Evolutionary conservation across 106 monocot species (phyloP), one percentile per base, ranked within the genome.

Genomic region (Allium cepa): DNA sequence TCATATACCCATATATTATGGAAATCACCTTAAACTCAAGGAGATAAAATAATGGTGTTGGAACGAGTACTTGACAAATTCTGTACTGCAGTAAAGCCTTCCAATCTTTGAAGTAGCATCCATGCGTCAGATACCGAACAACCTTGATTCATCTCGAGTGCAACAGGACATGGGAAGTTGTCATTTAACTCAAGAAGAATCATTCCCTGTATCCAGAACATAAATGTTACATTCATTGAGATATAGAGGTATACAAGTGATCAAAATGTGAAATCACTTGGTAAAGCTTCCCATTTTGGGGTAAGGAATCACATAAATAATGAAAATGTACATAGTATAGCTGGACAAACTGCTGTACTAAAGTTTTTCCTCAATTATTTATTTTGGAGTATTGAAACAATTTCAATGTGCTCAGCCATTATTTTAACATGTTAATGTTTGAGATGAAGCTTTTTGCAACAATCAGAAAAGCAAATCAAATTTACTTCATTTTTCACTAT

Each of bases 31-130:
- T 69, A 46, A 36, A 46, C 52, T 77, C 77, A 78, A 26, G 78
- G 75, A 68, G 81, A 81, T 60, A 75, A 56, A 56, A 67, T 53
- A 16, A 76, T 70, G 1, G 77, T 59, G 17, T 73, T 73, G 11
- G 68, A 17, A 65, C 47, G 18, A 27, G 8, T 16, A 1, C 58
- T 45, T 22, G 62, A 81, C 1, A 61, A 16, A 1, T 47, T 71
- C 66, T 47, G 57, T 64, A 72, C 26, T 52, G 65, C 36, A 27
- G 69, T 66, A 17, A 79, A 77, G 46, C 55, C 58, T 68, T 72
- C 73, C 36, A 92, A 59, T 72, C 92, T 85, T 72, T 58, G 59
- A 22, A 88, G 82, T 16, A 92, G 92, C 62, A 81, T 63, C 84
- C 71, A 81, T 45, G 81, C 82, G 76, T 85, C 85, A 61, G 78